Evolutionary conservation across 2,329 filamentous ascomycete genomes (phyloP).

Genomic region (Aspergillus fumigatiaffinis): DNA sequence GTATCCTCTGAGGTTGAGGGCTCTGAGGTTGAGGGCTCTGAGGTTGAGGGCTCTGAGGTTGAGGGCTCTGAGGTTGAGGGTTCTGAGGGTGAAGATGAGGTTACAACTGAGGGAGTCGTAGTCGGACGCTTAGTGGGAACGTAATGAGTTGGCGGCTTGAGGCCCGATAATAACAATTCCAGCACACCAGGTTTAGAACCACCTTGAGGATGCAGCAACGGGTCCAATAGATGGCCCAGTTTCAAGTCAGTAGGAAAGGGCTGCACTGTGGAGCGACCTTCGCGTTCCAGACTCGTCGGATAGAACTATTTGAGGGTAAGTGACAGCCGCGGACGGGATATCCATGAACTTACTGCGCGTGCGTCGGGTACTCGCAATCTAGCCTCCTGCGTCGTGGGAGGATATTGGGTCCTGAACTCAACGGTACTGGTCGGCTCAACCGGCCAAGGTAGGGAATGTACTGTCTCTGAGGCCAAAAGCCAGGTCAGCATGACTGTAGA

Average conservation of each 20-base stretch:
- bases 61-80: neutral
- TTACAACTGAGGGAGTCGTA: neutral
- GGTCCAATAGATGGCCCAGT: constrained; percentile 14
- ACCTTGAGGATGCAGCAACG: constrained; percentile 7
- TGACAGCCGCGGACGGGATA: neutral
- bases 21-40: neutral
- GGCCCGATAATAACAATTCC: constrained; percentile 6
- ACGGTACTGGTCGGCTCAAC: constrained; percentile 13
- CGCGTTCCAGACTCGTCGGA: constrained; percentile 25
- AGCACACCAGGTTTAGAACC: constrained; percentile 5
- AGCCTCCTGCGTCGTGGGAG: constrained; percentile 23
- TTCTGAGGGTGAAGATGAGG: neutral
- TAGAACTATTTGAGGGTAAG: constrained; percentile 22
- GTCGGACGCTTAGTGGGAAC: neutral
- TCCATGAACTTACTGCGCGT: constrained; percentile 27
- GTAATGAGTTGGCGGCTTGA: neutral
- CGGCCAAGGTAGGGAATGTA: constrained; percentile 21
- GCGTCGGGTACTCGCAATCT: constrained; percentile 25
- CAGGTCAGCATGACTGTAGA: constrained; percentile 33
- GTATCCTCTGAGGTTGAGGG: neutral
- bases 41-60: neutral
- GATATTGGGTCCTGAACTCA: constrained; percentile 34
- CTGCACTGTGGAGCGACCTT: constrained; percentile 25
- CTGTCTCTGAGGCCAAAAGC: constrained; percentile 28
- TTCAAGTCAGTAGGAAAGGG: constrained; percentile 24